Percentiles rank a stretch among this genome's conserved stretches.
These are phyloP conservation scores for Lavandula angustifolia DNA, from an alignment of 257 asterid species.

Conservation along the genomic window DNA sequence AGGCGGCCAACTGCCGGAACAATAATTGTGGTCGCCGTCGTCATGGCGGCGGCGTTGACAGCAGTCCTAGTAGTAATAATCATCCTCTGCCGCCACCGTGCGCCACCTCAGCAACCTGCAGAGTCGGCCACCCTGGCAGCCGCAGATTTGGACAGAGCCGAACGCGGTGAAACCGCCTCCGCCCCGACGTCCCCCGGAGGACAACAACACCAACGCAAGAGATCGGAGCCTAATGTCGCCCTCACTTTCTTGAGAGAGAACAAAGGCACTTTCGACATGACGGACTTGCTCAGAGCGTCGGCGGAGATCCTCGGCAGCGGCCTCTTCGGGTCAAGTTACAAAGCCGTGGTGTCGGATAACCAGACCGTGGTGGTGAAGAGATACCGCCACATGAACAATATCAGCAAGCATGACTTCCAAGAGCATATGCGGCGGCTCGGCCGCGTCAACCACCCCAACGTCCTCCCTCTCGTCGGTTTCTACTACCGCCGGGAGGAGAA, in stretches of 20 bases:
- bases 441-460: conserved; percentile 56
- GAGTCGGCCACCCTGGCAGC: not conserved
- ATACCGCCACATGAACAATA: conserved; percentile 75
- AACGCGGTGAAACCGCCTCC: conserved; percentile 41
- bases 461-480: conserved; percentile 75
- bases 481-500: conserved; percentile 91
- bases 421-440: conserved; percentile 97
- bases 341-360: conserved; percentile 57
- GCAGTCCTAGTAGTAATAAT: conserved; percentile 46
- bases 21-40: conserved; percentile 36
- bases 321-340: conserved; percentile 74
- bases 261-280: conserved; percentile 60
- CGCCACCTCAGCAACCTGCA: conserved; percentile 15
- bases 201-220: conserved; percentile 33
- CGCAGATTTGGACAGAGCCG: conserved; percentile 50
- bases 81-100: conserved; percentile 45
- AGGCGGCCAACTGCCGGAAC: conserved; percentile 37
- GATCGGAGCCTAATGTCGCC: conserved; percentile 43
- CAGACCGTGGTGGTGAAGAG: conserved; percentile 79
- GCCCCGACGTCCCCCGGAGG: conserved; percentile 31
- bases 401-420: conserved; percentile 65
- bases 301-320: conserved; percentile 94
- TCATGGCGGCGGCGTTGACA: conserved; percentile 41
- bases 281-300: conserved; percentile 80
- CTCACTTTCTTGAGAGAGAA: conserved; percentile 67